Conservation (phyloP, 352 stramenopile species). For the Phytophthora ramorum region DNA sequence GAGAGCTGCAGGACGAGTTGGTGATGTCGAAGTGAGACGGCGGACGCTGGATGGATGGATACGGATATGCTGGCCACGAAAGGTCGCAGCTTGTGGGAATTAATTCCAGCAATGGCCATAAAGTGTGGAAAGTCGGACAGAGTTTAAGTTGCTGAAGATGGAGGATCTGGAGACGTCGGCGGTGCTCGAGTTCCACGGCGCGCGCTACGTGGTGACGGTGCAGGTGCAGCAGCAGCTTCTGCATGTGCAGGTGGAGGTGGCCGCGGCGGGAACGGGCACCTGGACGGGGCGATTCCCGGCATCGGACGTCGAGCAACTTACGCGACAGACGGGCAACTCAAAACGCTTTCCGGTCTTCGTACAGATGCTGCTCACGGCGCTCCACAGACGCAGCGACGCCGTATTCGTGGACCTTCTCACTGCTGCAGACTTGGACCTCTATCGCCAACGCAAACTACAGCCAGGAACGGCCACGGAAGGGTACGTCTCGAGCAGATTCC, state of each 20-base stretch:
- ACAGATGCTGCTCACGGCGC: slow-evolving; percentile 91
- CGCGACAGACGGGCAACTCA: slow-evolving; percentile 93
- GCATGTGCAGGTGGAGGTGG: slow-evolving; percentile 69
- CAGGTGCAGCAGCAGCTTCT: slow-evolving; percentile 65
- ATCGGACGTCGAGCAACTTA: slow-evolving; percentile 91
- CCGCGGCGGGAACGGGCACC: slow-evolving; percentile 21
- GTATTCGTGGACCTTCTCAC: slow-evolving; percentile 94
- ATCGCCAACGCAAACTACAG: slow-evolving; percentile 75
- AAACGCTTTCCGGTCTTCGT: slow-evolving; percentile 94
- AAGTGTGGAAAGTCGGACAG: neutral
- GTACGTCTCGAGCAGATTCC: neutral
- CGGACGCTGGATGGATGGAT: slow-evolving; percentile 3
- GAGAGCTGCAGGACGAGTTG: neutral
- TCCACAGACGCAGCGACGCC: slow-evolving; percentile 74
- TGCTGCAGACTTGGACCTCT: slow-evolving; percentile 84
- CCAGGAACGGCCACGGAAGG: slow-evolving; percentile 14
- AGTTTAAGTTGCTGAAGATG: slow-evolving; percentile 36
- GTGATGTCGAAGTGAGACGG: neutral
- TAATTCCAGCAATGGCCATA: slow-evolving; percentile 1
- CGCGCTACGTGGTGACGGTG: slow-evolving; percentile 78
- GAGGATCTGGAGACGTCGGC: slow-evolving; percentile 71
- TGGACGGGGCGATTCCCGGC: slow-evolving; percentile 75
- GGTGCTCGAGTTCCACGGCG: slow-evolving; percentile 74
- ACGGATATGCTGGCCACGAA: slow-evolving; percentile 27
- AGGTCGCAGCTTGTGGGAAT: slow-evolving; percentile 11